These are phyloP conservation scores for Podila minutissima DNA, from an alignment of 192 early-diverging fungal species.

Conservation along the genomic window DNA sequence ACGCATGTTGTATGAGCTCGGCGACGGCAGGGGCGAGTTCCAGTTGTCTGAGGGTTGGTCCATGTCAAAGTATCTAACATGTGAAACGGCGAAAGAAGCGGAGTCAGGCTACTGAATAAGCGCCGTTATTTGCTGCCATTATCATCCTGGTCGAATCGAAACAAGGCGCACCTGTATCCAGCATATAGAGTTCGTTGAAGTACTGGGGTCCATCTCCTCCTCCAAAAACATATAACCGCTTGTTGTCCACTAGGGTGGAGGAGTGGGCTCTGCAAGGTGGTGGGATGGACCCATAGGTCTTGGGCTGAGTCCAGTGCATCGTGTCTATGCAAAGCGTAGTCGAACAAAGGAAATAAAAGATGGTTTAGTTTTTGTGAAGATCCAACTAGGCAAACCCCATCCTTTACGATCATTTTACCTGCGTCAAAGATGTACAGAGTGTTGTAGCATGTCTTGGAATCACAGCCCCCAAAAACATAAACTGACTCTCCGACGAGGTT, in stretches of 20 bases:
- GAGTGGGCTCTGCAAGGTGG: constrained; percentile 87
- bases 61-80: constrained; percentile 69
- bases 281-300: constrained; percentile 74
- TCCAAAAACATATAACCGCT: constrained; percentile 78
- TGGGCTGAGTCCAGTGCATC: constrained; percentile 81
- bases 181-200: constrained; percentile 81
- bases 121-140: too few species aligned
- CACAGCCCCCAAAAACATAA: constrained; percentile 91
- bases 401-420: constrained; percentile 33
- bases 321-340: constrained; percentile 62
- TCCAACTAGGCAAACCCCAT: too few species aligned
- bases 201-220: constrained; percentile 89
- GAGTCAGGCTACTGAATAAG: neutral
- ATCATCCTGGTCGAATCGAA: too few species aligned
- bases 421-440: constrained; percentile 85
- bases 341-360: neutral
- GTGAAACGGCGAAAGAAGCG: too few species aligned
- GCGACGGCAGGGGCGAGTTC: constrained; percentile 67
- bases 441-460: constrained; percentile 75
- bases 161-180: constrained; percentile 70
- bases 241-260: constrained; percentile 69
- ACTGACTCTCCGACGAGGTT: constrained; percentile 78
- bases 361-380: neutral
- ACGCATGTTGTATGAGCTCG: constrained; percentile 87
- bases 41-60: constrained; percentile 70